Evolutionary conservation across 208 protist species (phyloP), one percentile per base, ranked within the genome.

Genomic region (Crithidia acanthocephali): DNA sequence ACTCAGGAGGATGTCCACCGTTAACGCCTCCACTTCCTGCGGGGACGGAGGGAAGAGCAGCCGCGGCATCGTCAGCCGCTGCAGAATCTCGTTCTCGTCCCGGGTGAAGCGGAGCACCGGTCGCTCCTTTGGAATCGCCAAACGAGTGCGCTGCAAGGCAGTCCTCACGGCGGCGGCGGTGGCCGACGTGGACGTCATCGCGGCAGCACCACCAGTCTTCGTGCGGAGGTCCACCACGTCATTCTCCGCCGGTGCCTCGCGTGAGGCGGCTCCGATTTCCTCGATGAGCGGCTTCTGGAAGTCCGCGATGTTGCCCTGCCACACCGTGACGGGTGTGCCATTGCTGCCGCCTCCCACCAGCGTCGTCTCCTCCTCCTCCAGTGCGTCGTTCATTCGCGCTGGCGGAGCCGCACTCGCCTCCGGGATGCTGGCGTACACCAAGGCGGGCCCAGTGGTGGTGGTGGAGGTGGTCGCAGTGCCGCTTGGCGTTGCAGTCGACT

Each of bases 1-100:
- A 30, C 91, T 77, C 25, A 92, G 81, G 10, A 98, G 81, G 42
- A 98, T 69, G 63, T 98, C 94, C 5, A 86, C 65, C 40, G 93
- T 95, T 30, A 94, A 64, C n/a, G 87, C 87, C 33, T 79, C 79
- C 42, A 94, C 86, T 32, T 67, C 53, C 2, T 37, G 32, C 11
- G 62, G 37, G 20, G 61, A 63, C 0, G 90, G 87, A 2, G 87
- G 80, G 61, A 95, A 92, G 35, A 94, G 70, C 13, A 94, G 75
- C 0, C 76, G 68, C 4, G 84, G 92, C 22, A 80, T 20, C 53
- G 68, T 72, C 30, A 92, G 50, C 0, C 80, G 79, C 57, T 77
- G 55, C 32, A 96, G 45, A 13, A 82, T 68, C 13, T 60, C 70
- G 30, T 80, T 80, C 57, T 96, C 88, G 15, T 95, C 92, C 1